A percentile compares a stretch with the other conserved stretches of the same genome.
Evolutionary conservation across 768 basidiomycete species (phyloP).

Genomic region (Termitomyces sp.): DNA sequence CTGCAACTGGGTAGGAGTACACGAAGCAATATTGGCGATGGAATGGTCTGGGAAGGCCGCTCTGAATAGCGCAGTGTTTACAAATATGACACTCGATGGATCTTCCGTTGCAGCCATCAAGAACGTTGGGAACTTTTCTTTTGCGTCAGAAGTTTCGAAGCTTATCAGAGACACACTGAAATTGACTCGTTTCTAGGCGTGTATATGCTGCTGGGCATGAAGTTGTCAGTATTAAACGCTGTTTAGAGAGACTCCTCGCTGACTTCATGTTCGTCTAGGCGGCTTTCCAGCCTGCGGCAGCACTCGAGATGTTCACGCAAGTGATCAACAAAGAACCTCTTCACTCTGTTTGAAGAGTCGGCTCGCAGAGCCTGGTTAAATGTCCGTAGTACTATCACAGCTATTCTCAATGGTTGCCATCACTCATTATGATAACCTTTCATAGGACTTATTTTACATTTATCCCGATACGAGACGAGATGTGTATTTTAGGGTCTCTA

Average conservation of each 20-base stretch:
- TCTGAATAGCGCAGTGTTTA: conserved; percentile 32
- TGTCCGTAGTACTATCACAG: no score
- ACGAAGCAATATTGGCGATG: conserved; percentile 34
- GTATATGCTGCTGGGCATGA: conserved; percentile 57
- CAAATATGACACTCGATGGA: conserved; percentile 53
- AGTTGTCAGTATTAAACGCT: conserved; percentile 40
- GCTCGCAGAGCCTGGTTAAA: no score
- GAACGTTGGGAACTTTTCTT: conserved; percentile 62
- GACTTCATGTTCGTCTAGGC: conserved; percentile 28
- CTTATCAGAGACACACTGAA: not conserved
- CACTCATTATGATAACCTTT: no score
- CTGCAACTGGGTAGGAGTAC: conserved; percentile 44
- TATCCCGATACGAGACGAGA: no score
- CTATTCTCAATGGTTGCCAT: no score
- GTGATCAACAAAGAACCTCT: conserved; percentile 44
- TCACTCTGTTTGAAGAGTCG: conserved; percentile 29
- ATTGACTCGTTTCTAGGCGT: conserved; percentile 28
- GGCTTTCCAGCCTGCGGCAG: conserved; percentile 55
- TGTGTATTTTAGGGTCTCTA: no score
- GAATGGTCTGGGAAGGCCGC: conserved; percentile 39
- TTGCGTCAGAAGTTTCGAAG: conserved; percentile 41
- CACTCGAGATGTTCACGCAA: conserved; percentile 56
- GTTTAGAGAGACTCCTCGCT: not conserved
- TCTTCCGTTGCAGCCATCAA: conserved; percentile 52
- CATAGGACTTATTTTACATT: no score